Conservation (phyloP, 1,139 yeast species). For the Scheffersomyces illinoinensis region DNA sequence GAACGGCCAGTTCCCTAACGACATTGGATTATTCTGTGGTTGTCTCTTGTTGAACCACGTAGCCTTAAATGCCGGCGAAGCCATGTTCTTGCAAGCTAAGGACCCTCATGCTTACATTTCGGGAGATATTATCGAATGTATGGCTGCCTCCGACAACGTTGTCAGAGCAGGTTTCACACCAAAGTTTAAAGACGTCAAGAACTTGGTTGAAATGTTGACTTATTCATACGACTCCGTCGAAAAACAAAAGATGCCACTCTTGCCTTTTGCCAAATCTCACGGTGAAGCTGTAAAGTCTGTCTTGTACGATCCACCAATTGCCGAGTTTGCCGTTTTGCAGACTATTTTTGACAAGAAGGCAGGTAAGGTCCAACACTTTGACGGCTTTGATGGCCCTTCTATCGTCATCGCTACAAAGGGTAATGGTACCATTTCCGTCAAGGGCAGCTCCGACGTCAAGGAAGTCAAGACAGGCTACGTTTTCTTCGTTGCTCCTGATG, state of each 20-base stretch:
- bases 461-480: constrained; percentile 69
- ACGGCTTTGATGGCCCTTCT: constrained; percentile 81
- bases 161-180: constrained; percentile 99
- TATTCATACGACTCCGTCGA: constrained; percentile 86
- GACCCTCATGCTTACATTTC: constrained; percentile 97
- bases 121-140: constrained; percentile 97
- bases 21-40: constrained; percentile 94
- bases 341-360: constrained; percentile 51
- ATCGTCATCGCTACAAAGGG: constrained; percentile 85
- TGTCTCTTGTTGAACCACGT: constrained; percentile 90
- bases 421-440: constrained; percentile 54
- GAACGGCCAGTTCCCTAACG: constrained; percentile 87
- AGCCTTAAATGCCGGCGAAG: constrained; percentile 83
- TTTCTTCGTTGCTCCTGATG: constrained; percentile 80
- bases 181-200: constrained; percentile 91
- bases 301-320: constrained; percentile 93
- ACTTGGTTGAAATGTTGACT: constrained; percentile 87
- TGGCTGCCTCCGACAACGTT: constrained; percentile 98
- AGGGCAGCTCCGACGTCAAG: constrained; percentile 40
- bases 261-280: constrained; percentile 57
- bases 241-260: constrained; percentile 86
- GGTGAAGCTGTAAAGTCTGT: constrained; percentile 66
- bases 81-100: constrained; percentile 93
- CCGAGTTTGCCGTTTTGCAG: constrained; percentile 89
- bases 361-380: constrained; percentile 49